phyloP scores from a whole-genome alignment of 129 eudicot species.

The Artemisia argyi region DNA sequence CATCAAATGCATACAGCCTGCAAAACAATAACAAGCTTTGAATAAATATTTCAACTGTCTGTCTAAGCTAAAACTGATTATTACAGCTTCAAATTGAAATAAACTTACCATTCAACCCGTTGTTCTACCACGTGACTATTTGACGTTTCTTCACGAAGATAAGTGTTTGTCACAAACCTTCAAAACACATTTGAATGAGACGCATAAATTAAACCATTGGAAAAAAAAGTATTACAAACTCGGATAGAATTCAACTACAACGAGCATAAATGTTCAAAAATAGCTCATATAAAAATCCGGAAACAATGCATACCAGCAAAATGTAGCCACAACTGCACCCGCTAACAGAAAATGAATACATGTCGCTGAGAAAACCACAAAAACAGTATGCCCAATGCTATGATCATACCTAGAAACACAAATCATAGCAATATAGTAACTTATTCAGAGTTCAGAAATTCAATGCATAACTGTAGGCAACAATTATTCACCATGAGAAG shows the following conservation, averaged over 20 bases:
- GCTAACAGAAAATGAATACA: conserved; percentile 73
- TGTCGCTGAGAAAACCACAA: conserved; percentile 71
- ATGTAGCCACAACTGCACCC: conserved; percentile 82
- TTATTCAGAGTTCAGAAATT: not conserved
- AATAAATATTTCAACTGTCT: not conserved
- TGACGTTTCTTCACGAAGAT: conserved; percentile 96
- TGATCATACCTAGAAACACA: conserved; percentile 82
- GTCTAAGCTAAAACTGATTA: not conserved
- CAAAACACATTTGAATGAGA: conserved; percentile 6
- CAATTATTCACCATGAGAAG: conserved; percentile 16
- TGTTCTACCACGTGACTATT: conserved; percentile 98
- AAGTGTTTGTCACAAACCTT: conserved; percentile 94
- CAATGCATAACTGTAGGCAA: not conserved
- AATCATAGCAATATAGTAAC: conserved; percentile 3
- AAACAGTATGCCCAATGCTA: conserved; percentile 89
- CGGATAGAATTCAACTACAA: not conserved
- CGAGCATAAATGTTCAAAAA: not conserved
- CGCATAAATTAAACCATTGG: not conserved
- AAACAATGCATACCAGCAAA: conserved; percentile 65
- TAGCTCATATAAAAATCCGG: not conserved
- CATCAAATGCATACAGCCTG: conserved; percentile 99
- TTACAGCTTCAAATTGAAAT: not conserved
- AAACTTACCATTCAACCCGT: conserved; percentile 95
- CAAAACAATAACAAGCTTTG: conserved; percentile 24
- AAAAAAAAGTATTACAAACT: not conserved